phyloP scores from a whole-genome alignment of 306 rosid genomes.

The Betula pendula region DNA sequence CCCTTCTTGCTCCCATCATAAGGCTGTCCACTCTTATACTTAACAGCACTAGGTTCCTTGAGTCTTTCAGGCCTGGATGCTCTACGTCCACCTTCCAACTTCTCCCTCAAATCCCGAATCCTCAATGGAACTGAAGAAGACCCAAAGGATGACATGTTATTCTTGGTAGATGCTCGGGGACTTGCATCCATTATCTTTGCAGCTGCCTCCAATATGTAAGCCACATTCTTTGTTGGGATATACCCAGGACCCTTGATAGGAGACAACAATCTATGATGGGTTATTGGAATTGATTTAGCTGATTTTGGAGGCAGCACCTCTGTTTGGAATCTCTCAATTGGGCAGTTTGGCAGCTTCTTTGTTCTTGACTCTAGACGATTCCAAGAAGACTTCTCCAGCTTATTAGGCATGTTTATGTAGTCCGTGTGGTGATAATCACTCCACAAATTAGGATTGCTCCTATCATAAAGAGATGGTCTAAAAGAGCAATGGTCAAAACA shows the following conservation, averaged over 20 bases:
- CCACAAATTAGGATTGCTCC: constrained; percentile 32
- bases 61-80: constrained; percentile 45
- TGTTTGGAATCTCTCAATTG: constrained; percentile 73
- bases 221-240: constrained; percentile 51
- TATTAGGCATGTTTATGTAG: constrained; percentile 43
- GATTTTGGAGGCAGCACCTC: constrained; percentile 88
- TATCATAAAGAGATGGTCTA: constrained; percentile 48
- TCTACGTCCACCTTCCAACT: constrained; percentile 61
- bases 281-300: constrained; percentile 80
- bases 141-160: constrained; percentile 43
- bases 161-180: constrained; percentile 59
- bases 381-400: constrained; percentile 54
- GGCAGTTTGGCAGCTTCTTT: constrained; percentile 44
- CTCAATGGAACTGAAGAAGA: constrained; percentile 75
- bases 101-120: constrained; percentile 77
- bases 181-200: constrained; percentile 80
- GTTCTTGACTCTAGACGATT: constrained; percentile 47
- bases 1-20: constrained; percentile 38
- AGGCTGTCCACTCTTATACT: constrained; percentile 39
- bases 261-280: constrained; percentile 83
- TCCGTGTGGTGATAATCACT: constrained; percentile 41
- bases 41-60: constrained; percentile 27
- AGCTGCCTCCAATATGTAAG: constrained; percentile 84
- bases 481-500: constrained; percentile 42
- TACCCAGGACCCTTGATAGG: constrained; percentile 77